Evolutionary conservation across 1,284 basidiomycete species (phyloP).

Genomic region (Cryptococcus sp.): DNA sequence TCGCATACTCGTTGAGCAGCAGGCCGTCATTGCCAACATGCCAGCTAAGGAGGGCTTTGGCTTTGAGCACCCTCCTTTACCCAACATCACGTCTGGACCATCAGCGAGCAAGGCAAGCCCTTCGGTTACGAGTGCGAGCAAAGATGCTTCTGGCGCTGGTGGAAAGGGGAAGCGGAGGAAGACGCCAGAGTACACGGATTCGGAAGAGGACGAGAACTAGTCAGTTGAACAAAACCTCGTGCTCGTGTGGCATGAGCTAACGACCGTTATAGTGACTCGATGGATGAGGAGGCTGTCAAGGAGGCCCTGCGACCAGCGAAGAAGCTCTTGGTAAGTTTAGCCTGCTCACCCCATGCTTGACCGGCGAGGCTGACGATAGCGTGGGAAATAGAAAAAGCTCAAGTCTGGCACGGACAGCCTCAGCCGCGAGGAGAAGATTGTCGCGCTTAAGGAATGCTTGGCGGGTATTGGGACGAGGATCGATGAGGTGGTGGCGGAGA

Average conservation of each 20-base stretch:
- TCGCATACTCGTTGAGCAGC: constrained; percentile 58
- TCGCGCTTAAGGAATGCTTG: constrained; percentile 91
- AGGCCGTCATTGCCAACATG: constrained; percentile 56
- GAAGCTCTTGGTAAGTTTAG: constrained; percentile 74
- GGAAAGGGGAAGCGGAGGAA: constrained; percentile 76
- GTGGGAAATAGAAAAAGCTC: constrained; percentile 72
- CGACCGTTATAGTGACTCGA: constrained; percentile 65
- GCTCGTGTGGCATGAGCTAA: constrained; percentile 6
- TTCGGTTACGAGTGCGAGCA: constrained; percentile 6
- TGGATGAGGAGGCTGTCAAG: constrained; percentile 94
- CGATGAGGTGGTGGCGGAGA: constrained; percentile 73
- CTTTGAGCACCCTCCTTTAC: constrained; percentile 35
- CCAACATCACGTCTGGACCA: constrained; percentile 15
- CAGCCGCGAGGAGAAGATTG: constrained; percentile 90
- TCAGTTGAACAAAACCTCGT: constrained; percentile 49
- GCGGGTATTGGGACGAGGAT: constrained; percentile 91
- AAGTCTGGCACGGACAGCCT: constrained; percentile 89
- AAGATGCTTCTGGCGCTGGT: constrained; percentile 10
- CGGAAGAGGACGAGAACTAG: constrained; percentile 71
- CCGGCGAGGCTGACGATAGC: constrained; percentile 1
- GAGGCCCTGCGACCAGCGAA: constrained; percentile 95
- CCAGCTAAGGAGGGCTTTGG: constrained; percentile 46
- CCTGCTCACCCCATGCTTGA: not conserved
- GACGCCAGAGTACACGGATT: constrained; percentile 88
- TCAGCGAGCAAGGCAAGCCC: constrained; percentile 16